Base-by-base conservation (phyloP, 495 filamentous ascomycete species). In the Arthonia radiata region DNA sequence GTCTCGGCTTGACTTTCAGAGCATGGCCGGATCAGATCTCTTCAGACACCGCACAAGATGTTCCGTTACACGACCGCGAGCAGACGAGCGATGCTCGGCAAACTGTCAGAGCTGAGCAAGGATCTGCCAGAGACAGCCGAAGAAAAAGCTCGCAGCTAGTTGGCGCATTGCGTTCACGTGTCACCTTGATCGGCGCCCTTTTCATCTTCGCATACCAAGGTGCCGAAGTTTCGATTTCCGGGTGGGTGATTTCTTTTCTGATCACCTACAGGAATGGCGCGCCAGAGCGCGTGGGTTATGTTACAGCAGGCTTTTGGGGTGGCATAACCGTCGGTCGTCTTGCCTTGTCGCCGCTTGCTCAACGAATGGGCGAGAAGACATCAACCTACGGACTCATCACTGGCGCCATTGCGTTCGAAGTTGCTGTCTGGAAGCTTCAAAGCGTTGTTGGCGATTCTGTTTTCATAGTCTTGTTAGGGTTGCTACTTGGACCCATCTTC, bases 121-220 rank as follows among this genome's bases (percentile, higher is more conserved):
- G n/a, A n/a, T n/a, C n/a, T n/a, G n/a, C n/a, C n/a, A n/a, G n/a
- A n/a, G n/a, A n/a, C n/a, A n/a, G n/a, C n/a, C n/a, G n/a, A n/a
- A n/a, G n/a, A n/a, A n/a, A n/a, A n/a, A n/a, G n/a, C n/a, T n/a
- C n/a, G n/a, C n/a, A n/a, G n/a, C n/a, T n/a, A n/a, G n/a, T n/a
- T n/a, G n/a, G n/a, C n/a, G n/a, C n/a, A n/a, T n/a, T n/a, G n/a
- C n/a, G n/a, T n/a, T n/a, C n/a, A n/a, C n/a, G n/a, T n/a, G n/a
- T n/a, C 8, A 74, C 77, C 2, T 33, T 82, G 3, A 50, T 80
- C 0, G 71, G 69, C 5, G 67, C 74, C 0, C 37, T 76, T 1
- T 80, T 82, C 47, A 73, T 80, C 45, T 79, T 86, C 43, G 64
- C 67, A 11, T 81, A 82, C 43, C 74, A 80, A 41, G 74, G 72